phyloP scores from a whole-genome alignment of 306 rosid species.

The Heteromeles arbutifolia region DNA sequence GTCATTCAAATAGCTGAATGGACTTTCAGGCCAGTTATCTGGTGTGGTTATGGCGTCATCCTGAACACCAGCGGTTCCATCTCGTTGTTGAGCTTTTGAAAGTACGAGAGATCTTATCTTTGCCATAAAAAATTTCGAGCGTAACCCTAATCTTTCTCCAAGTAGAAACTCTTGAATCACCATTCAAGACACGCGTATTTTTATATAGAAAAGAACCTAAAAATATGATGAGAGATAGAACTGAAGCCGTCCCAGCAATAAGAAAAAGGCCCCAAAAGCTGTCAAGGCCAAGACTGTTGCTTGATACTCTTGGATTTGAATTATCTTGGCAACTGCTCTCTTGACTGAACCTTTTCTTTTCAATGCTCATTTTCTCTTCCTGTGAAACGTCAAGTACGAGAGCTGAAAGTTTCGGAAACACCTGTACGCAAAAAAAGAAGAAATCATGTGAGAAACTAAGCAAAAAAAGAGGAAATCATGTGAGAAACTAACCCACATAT shows the following conservation, averaged over 20 bases:
- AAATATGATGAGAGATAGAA: constrained; percentile 26
- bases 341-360: constrained; percentile 36
- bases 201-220: constrained; percentile 27
- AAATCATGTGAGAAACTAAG: no score
- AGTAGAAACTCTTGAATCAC: constrained; percentile 12
- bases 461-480: no score
- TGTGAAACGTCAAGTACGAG: constrained; percentile 49
- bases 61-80: neutral
- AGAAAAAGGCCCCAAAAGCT: constrained; percentile 72
- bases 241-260: constrained; percentile 38
- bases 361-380: constrained; percentile 42
- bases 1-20: neutral
- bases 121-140: constrained; percentile 18
- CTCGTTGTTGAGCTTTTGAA: neutral
- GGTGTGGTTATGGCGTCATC: neutral
- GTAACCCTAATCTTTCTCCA: constrained; percentile 22
- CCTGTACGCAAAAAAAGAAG: constrained; percentile 18
- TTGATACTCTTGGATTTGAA: constrained; percentile 1
- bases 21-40: neutral
- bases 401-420: constrained; percentile 39
- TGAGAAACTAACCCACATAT: no score
- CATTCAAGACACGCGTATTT: constrained; percentile 24
- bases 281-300: constrained; percentile 37
- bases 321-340: constrained; percentile 15
- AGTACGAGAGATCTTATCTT: constrained; percentile 15